Evolutionary conservation across 441 rosid species (phyloP), one percentile per base, ranked within the genome.

Genomic region (Manihot esculenta): DNA sequence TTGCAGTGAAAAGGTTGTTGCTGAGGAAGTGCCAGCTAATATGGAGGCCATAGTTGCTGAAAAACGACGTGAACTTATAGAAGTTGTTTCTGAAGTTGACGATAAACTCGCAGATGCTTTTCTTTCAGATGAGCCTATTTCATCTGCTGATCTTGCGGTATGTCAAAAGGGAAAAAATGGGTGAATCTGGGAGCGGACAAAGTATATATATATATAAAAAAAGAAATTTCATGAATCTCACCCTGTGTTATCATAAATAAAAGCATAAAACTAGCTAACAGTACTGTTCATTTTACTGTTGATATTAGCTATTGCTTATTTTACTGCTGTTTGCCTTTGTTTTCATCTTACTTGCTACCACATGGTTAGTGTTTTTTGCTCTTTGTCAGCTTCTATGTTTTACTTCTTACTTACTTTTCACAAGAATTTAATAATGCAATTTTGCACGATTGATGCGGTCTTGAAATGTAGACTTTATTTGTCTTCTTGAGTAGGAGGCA

Each of bases 31-130:
- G 60, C 98, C 99, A 48, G 84, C 90, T 47, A 81, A 89, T 75
- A 87, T 96, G 93, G 92, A 81, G 65, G 85, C 79, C 54, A 74
- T 93, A 73, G 97, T 85, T 61, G 84, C 88, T 24, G 98, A 87
- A 68, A 93, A 91, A 85, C 87, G 98, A 76, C 89, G 77, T 44
- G 99, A 96, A 58, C 80, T 96, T 53, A 84, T 96, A 63, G 99
- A 93, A 83, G 74, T 54, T 54, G 97, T 93, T 78, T 96, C 99
- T 41, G 99, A 96, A 85, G 98, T 96, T 68, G 99, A 96, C 70
- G 98, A 96, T 59, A 76, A 82, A 73, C 97, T 96, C 64, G 99
- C 98, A 8, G 98, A 96, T 77, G 80, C 81, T 27, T 96, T 96
- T 81, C 89, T 96, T 14, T 79, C 79, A 57, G 99, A 96, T 74